phyloP scores from a whole-genome alignment of 495 filamentous ascomycete genomes.

The Clavariopsis aquatica region DNA sequence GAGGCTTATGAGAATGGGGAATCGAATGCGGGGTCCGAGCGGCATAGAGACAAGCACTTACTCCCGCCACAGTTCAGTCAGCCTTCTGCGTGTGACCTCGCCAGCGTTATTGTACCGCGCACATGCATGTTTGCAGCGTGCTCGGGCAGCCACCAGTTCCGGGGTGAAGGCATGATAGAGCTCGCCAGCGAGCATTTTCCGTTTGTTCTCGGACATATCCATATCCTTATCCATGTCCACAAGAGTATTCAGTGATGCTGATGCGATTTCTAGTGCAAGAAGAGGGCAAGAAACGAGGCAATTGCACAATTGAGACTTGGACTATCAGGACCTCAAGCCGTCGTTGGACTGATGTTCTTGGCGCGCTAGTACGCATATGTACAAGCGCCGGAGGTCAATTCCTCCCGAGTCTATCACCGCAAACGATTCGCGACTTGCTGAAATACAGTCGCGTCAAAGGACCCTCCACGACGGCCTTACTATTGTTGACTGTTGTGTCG shows the following conservation, averaged over 20 bases:
- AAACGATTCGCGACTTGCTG: constrained; percentile 2
- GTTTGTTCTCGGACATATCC: constrained; percentile 45
- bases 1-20: constrained; percentile 19
- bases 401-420: neutral
- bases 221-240: too few relatives aligned
- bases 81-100: constrained; percentile 57
- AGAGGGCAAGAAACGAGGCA: neutral
- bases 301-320: neutral
- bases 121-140: constrained; percentile 60
- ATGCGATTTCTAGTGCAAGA: neutral
- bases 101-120: constrained; percentile 63
- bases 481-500: constrained; percentile 23
- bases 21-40: neutral
- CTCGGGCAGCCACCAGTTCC: constrained; percentile 57
- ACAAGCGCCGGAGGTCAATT: neutral
- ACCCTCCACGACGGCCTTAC: constrained; percentile 7
- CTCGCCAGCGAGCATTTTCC: constrained; percentile 45
- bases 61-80: constrained; percentile 73
- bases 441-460: constrained; percentile 4
- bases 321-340: neutral
- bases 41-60: constrained; percentile 48
- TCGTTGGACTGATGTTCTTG: neutral
- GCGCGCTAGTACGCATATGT: neutral
- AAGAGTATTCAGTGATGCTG: too few relatives aligned
- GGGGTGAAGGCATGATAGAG: constrained; percentile 57